These are phyloP conservation scores for Erysimum cheiri DNA, from an alignment of 441 rosid genomes.

Conservation along the genomic window DNA sequence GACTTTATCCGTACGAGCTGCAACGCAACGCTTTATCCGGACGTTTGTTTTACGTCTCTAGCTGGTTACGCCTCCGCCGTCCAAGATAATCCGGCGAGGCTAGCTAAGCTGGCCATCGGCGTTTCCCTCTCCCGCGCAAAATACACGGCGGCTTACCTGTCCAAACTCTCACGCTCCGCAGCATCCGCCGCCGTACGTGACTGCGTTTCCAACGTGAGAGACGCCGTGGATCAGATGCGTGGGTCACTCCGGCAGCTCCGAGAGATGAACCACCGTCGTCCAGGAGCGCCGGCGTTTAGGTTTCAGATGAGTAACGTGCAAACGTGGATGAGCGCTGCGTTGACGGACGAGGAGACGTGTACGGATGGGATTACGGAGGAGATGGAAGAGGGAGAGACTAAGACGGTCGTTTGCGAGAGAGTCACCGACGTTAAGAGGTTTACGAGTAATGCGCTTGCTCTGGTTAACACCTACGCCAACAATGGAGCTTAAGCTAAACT, in stretches of 20 bases:
- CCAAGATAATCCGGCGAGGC: constrained; percentile 58
- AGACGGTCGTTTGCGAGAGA: constrained; percentile 51
- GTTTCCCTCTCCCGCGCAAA: constrained; percentile 62
- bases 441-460: constrained; percentile 81
- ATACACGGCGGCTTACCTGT: constrained; percentile 54
- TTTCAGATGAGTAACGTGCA: constrained; percentile 83
- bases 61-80: constrained; percentile 62
- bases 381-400: constrained; percentile 54
- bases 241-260: constrained; percentile 81
- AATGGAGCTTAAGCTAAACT: constrained; percentile 35
- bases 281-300: constrained; percentile 50
- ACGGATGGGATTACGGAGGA: constrained; percentile 80
- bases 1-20: constrained; percentile 81
- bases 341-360: constrained; percentile 90
- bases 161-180: constrained; percentile 60
- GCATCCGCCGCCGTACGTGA: constrained; percentile 78
- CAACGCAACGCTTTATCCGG: constrained; percentile 77
- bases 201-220: constrained; percentile 81
- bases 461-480: constrained; percentile 67
- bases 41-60: constrained; percentile 72
- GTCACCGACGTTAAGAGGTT: constrained; percentile 57
- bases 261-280: constrained; percentile 51
- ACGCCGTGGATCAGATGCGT: constrained; percentile 80
- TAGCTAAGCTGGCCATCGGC: constrained; percentile 69
- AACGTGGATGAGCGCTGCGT: constrained; percentile 97